Evolutionary conservation across 2,329 filamentous ascomycete genomes (phyloP).

Genomic region (Paracorniculantispora psalliotae): DNA sequence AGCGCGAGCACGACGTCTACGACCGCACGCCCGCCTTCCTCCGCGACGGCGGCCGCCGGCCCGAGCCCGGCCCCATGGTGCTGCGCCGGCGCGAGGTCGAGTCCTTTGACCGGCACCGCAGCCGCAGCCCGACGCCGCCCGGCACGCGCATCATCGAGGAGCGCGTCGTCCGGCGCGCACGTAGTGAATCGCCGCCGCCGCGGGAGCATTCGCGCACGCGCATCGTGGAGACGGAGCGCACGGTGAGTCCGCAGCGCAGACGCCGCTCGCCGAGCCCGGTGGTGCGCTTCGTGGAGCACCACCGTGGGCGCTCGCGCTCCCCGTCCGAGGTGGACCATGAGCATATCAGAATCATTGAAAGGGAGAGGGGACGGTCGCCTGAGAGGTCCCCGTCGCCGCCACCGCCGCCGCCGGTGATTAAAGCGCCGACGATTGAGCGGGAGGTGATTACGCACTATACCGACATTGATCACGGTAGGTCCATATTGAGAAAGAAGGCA

Average conservation of each 20-base stretch:
- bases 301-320: conserved; percentile 21
- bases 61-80: conserved; percentile 48
- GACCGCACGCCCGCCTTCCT: conserved; percentile 46
- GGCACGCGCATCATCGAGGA: conserved; percentile 29
- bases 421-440: conserved; percentile 75
- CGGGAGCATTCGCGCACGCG: conserved; percentile 32
- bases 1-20: conserved; percentile 31
- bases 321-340: conserved; percentile 38
- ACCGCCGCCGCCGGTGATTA: conserved; percentile 61
- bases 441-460: conserved; percentile 86
- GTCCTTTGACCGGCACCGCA: conserved; percentile 45
- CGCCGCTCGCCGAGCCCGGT: conserved; percentile 28
- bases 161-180: conserved; percentile 37
- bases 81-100: conserved; percentile 52
- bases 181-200: conserved; percentile 38
- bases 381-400: conserved; percentile 48
- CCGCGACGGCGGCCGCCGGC: conserved; percentile 43
- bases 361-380: conserved; percentile 36
- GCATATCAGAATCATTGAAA: conserved; percentile 47
- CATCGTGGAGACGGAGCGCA: conserved; percentile 34
- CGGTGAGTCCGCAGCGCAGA: conserved; percentile 33
- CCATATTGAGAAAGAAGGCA: background rate
- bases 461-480: conserved; percentile 79
- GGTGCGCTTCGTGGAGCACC: conserved; percentile 32
- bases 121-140: conserved; percentile 36